A percentile compares a stretch with the other conserved stretches of the same genome.
These are phyloP conservation scores for Magnaporthiopsis incrustans DNA, from an alignment of 2,329 filamentous ascomycete species.

Conservation along the genomic window DNA sequence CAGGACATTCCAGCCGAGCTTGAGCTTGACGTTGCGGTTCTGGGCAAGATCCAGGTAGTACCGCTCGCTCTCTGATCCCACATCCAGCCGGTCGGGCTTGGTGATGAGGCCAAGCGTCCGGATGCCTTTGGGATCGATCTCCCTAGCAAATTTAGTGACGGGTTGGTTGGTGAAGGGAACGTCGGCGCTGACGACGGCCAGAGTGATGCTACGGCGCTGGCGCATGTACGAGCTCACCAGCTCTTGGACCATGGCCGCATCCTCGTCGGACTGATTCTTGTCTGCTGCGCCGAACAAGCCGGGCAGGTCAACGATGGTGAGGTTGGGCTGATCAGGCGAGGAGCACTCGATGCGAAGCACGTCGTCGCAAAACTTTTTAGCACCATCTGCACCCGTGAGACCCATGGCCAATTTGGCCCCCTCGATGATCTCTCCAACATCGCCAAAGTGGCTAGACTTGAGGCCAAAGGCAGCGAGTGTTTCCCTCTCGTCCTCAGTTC, in stretches of 20 bases:
- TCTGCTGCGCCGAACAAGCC: slow-evolving; percentile 43
- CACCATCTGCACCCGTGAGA: slow-evolving; percentile 19
- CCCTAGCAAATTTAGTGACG: slow-evolving; percentile 41
- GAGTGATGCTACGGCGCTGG: slow-evolving; percentile 47
- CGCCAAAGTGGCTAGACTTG: slow-evolving; percentile 12
- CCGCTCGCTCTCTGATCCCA: slow-evolving; percentile 30
- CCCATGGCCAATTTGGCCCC: slow-evolving; percentile 41
- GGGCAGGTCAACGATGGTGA: slow-evolving; percentile 53
- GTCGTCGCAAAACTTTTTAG: slow-evolving; percentile 36
- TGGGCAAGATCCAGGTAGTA: slow-evolving; percentile 32
- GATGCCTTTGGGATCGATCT: slow-evolving; percentile 19
- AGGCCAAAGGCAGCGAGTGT: slow-evolving; percentile 19
- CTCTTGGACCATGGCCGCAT: slow-evolving; percentile 34
- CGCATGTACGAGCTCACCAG: slow-evolving; percentile 49
- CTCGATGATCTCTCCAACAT: slow-evolving; percentile 27
- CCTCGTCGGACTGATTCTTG: slow-evolving; percentile 34
- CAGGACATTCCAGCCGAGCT: slow-evolving; percentile 46
- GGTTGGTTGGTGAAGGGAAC: slow-evolving; percentile 49
- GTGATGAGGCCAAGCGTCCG: slow-evolving; percentile 51
- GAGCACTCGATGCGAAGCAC: slow-evolving; percentile 39
- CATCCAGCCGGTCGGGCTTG: slow-evolving; percentile 38
- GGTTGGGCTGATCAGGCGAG: slow-evolving; percentile 38
- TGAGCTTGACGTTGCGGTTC: slow-evolving; percentile 37
- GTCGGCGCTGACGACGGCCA: slow-evolving; percentile 46
- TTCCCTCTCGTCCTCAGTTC: slow-evolving; percentile 19